Evolutionary conservation across 805 yeast species (phyloP).

Genomic region (Candida sithepensis): DNA sequence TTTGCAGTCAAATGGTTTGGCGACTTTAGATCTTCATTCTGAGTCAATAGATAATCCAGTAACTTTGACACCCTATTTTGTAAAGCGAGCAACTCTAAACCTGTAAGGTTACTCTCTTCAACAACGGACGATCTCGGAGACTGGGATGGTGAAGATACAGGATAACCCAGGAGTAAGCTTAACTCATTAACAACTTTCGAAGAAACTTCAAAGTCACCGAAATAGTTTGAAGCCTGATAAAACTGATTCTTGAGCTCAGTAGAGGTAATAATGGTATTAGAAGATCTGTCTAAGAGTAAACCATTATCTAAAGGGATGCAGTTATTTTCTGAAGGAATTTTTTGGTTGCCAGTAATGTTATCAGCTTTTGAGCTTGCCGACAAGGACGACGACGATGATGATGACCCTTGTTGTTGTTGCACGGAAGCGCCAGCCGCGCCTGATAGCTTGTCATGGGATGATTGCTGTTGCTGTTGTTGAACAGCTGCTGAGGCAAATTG

Average conservation of each 20-base stretch:
- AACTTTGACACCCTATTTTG: slow-evolving; percentile 29
- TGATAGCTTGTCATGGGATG: neutral
- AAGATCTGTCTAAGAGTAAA: slow-evolving; percentile 48
- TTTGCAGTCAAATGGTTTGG: slow-evolving; percentile 30
- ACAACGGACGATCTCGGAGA: slow-evolving; percentile 16
- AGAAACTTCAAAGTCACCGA: slow-evolving; percentile 42
- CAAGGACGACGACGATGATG: neutral
- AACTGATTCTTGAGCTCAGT: slow-evolving; percentile 50
- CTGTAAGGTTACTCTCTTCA: slow-evolving; percentile 5
- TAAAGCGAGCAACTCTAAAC: slow-evolving; percentile 7
- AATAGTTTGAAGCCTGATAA: slow-evolving; percentile 49
- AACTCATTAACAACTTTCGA: slow-evolving; percentile 36
- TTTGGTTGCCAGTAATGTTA: slow-evolving; percentile 1
- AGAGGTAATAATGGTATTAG: slow-evolving; percentile 51
- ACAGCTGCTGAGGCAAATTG: too few relatives aligned
- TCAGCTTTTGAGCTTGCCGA: neutral
- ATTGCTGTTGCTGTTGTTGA: slow-evolving; percentile 7
- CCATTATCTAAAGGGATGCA: slow-evolving; percentile 55
- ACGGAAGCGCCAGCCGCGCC: neutral
- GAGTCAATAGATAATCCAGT: slow-evolving; percentile 37
- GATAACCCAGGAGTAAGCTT: slow-evolving; percentile 23
- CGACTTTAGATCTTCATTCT: slow-evolving; percentile 41
- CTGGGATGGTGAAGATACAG: slow-evolving; percentile 10
- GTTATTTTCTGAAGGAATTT: slow-evolving; percentile 6
- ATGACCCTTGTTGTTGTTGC: neutral